phyloP scores from a whole-genome alignment of 2,329 filamentous ascomycete genomes.

The Bipolaris bicolor region DNA sequence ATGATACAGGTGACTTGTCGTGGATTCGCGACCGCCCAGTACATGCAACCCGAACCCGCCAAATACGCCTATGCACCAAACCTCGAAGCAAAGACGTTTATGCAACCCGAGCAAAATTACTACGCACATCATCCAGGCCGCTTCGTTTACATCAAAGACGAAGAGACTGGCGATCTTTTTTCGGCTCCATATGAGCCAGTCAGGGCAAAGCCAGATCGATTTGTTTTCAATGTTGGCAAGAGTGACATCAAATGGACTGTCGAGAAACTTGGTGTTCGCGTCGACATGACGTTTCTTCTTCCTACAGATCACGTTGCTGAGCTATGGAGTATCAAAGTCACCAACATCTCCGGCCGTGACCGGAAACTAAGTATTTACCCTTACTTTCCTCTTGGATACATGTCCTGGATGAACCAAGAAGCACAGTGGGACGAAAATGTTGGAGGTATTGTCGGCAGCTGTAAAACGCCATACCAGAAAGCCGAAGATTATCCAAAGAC shows the following conservation, averaged over 20 bases:
- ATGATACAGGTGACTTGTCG: slow-evolving; percentile 66
- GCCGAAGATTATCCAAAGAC: slow-evolving; percentile 64
- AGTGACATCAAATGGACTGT: slow-evolving; percentile 62
- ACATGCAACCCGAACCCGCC: slow-evolving; percentile 66
- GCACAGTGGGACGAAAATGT: slow-evolving; percentile 59
- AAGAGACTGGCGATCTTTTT: slow-evolving; percentile 58
- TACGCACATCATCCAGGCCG: slow-evolving; percentile 65
- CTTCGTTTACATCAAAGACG: slow-evolving; percentile 65
- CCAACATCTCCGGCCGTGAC: slow-evolving; percentile 55
- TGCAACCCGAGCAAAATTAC: slow-evolving; percentile 67
- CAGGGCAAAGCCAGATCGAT: slow-evolving; percentile 55
- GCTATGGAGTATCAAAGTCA: slow-evolving; percentile 62
- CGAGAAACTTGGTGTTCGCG: slow-evolving; percentile 58
- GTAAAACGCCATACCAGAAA: slow-evolving; percentile 64
- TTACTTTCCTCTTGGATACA: slow-evolving; percentile 65
- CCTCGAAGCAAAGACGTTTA: slow-evolving; percentile 64
- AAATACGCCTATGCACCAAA: slow-evolving; percentile 66
- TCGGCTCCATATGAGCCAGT: slow-evolving; percentile 64
- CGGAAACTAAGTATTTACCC: slow-evolving; percentile 61
- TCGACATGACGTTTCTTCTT: slow-evolving; percentile 60
- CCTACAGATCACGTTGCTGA: slow-evolving; percentile 63
- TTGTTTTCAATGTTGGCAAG: slow-evolving; percentile 62
- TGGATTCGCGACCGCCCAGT: slow-evolving; percentile 64
- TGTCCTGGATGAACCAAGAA: slow-evolving; percentile 68
- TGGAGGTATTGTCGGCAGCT: slow-evolving; percentile 58